Percentiles rank a stretch among this genome's conserved stretches.
phyloP scores from a whole-genome alignment of 768 basidiomycete species.

The Hortiboletus campestris region DNA sequence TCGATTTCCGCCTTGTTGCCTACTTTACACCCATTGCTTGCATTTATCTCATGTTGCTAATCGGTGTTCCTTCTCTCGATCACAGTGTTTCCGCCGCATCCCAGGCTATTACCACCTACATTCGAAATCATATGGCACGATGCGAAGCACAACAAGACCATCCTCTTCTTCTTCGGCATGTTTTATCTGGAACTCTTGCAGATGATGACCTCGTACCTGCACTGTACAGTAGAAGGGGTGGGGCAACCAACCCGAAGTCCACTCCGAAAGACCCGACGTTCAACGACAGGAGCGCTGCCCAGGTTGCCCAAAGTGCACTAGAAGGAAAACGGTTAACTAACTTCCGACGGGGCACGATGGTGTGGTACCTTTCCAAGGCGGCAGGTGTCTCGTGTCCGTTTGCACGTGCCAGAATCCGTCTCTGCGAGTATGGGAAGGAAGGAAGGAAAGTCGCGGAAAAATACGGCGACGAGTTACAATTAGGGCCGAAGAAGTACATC shows the following conservation, averaged over 20 bases:
- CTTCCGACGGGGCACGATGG: slow-evolving; percentile 74
- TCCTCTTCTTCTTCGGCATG: slow-evolving; percentile 70
- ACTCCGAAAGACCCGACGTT: slow-evolving; percentile 10
- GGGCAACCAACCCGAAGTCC: slow-evolving; percentile 47
- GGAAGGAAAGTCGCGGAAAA: slow-evolving; percentile 35
- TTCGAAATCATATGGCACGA: slow-evolving; percentile 68
- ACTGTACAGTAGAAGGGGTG: slow-evolving; percentile 66
- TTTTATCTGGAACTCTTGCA: slow-evolving; percentile 64
- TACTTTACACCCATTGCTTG: slow-evolving; percentile 5
- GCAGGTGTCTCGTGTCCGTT: slow-evolving; percentile 78
- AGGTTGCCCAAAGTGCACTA: neutral
- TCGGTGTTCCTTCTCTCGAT: neutral
- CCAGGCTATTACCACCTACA: slow-evolving; percentile 82
- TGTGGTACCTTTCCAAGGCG: slow-evolving; percentile 78
- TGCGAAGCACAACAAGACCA: slow-evolving; percentile 71
- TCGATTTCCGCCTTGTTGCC: slow-evolving; percentile 4
- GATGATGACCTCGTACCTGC: slow-evolving; percentile 77
- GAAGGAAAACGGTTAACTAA: slow-evolving; percentile 53
- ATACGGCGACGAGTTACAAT: slow-evolving; percentile 29
- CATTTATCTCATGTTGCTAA: slow-evolving; percentile 15
- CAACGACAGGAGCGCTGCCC: slow-evolving; percentile 29
- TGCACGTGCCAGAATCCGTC: slow-evolving; percentile 65
- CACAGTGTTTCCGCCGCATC: slow-evolving; percentile 71
- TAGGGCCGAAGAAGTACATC: slow-evolving; percentile 46
- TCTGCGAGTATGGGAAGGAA: slow-evolving; percentile 63